Evolutionary conservation across 1,284 basidiomycete species (phyloP).

Genomic region (Ceratobasidium sp.): DNA sequence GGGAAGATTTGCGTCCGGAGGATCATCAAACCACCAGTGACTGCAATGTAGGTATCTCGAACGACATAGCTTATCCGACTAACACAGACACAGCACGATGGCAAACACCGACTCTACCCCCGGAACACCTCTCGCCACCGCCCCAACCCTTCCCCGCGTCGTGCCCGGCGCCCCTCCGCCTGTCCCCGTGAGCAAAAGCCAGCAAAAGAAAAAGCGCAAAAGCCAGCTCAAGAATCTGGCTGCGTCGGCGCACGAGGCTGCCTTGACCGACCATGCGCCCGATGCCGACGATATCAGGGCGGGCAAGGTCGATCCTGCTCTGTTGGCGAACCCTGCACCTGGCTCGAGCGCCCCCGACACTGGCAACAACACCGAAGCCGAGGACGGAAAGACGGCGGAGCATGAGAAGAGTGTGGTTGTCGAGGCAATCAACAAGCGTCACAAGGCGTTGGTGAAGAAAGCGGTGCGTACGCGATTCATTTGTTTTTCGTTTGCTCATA

Average conservation of each 20-base stretch:
- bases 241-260: conserved; percentile 51
- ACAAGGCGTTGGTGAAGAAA: conserved; percentile 83
- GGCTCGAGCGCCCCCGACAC: conserved; percentile 62
- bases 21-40: conserved; percentile 15
- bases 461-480: conserved; percentile 68
- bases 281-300: conserved; percentile 52
- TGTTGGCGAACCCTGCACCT: conserved; percentile 30
- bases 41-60: background rate
- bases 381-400: conserved; percentile 57
- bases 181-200: conserved; percentile 65
- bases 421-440: conserved; percentile 80
- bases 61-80: background rate
- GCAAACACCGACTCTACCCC: conserved; percentile 30
- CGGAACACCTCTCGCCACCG: background rate
- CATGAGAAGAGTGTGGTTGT: conserved; percentile 73
- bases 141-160: conserved; percentile 60
- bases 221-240: conserved; percentile 62
- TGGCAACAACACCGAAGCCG: conserved; percentile 56
- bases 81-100: background rate
- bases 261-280: conserved; percentile 47
- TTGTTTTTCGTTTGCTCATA: background rate
- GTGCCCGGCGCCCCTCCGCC: conserved; percentile 80
- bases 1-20: background rate
- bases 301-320: conserved; percentile 58
- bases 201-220: conserved; percentile 72